Evolutionary conservation across 2,329 filamentous ascomycete species (phyloP).

Genomic region (Penicillium oxalicum): DNA sequence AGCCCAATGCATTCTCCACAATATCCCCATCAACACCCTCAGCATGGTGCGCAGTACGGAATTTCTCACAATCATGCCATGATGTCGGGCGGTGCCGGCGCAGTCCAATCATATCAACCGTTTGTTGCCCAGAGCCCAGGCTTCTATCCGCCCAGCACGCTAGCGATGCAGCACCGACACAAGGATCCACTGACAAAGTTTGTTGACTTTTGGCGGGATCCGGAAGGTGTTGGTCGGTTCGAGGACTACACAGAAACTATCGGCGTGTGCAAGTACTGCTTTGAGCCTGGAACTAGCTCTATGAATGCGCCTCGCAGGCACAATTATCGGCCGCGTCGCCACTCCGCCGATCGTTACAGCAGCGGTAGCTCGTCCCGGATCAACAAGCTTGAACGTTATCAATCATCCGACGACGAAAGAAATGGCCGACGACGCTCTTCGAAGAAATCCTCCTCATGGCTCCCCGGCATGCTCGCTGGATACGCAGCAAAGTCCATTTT

Average conservation of each 20-base stretch:
- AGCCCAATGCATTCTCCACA: slow-evolving; percentile 25
- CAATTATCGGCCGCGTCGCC: slow-evolving; percentile 45
- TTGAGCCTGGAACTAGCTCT: slow-evolving; percentile 54
- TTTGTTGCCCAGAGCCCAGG: slow-evolving; percentile 28
- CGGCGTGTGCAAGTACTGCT: slow-evolving; percentile 60
- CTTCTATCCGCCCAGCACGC: slow-evolving; percentile 31
- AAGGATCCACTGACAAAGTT: slow-evolving; percentile 52
- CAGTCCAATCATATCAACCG: slow-evolving; percentile 31
- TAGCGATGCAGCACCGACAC: slow-evolving; percentile 49
- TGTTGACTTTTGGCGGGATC: slow-evolving; percentile 57
- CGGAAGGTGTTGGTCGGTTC: slow-evolving; percentile 59
- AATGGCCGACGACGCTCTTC: slow-evolving; percentile 43
- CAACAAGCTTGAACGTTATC: slow-evolving; percentile 56
- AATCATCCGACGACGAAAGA: slow-evolving; percentile 47
- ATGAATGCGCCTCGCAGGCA: slow-evolving; percentile 57
- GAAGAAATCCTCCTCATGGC: slow-evolving; percentile 42
- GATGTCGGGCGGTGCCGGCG: slow-evolving; percentile 29
- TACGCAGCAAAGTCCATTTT: slow-evolving; percentile 52
- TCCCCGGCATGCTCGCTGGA: slow-evolving; percentile 51
- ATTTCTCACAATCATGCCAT: slow-evolving; percentile 35
- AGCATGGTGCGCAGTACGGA: slow-evolving; percentile 12
- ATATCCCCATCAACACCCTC: slow-evolving; percentile 29
- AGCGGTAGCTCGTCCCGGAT: slow-evolving; percentile 40
- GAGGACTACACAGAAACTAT: slow-evolving; percentile 64
- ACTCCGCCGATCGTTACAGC: slow-evolving; percentile 42